Base-by-base conservation (phyloP, 345 rosid genomes). In the Bruguiera parviflora region DNA sequence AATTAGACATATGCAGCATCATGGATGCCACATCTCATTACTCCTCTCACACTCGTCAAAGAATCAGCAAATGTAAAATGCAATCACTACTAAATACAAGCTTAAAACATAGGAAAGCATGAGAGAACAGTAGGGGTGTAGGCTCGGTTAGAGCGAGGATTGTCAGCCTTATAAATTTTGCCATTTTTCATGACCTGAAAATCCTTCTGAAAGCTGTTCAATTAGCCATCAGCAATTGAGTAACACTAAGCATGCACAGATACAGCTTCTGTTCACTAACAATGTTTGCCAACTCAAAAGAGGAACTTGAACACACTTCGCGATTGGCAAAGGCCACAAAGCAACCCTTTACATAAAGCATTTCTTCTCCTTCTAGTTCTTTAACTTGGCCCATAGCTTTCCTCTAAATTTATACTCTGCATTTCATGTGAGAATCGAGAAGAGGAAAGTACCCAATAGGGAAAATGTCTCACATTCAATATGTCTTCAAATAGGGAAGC, bases 361-460 rank as follows among this genome's bases (percentile, higher is more conserved):
- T 37, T 28, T n/a, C 32, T 3, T 25, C 19, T 31, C 3, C 1
- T 52, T 5, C 16, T 53, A 0, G 24, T 53, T 53, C 6, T n/a
- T 24, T n/a, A 67, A 9, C 22, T 32, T 24, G 15, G 11, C 31
- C 18, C 62, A 18, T 35, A 58, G 4, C 2, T n/a, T 20, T 20
- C 39, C 25, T 53, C 53, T 16, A 53, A 5, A 19, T 6, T 22
- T 33, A 25, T 2, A 28, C n/a, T 61, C 56, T 43, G 32, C 62
- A 21, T 71, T 33, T 7, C 28, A 61, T 5, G 29, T 37, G 61
- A 66, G 43, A 73, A 31, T 72, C 24, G 27, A 33, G 39, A 67
- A 63, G 72, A 28, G n/a, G 53, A 47, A 21, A 25, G 13, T 18
- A 21, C 52, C 32, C 49, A 9, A 64, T 35, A 35, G 39, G 39